Evolutionary conservation across 306 rosid species (phyloP), one percentile per base, ranked within the genome.

Genomic region (Clitoria ternatea): DNA sequence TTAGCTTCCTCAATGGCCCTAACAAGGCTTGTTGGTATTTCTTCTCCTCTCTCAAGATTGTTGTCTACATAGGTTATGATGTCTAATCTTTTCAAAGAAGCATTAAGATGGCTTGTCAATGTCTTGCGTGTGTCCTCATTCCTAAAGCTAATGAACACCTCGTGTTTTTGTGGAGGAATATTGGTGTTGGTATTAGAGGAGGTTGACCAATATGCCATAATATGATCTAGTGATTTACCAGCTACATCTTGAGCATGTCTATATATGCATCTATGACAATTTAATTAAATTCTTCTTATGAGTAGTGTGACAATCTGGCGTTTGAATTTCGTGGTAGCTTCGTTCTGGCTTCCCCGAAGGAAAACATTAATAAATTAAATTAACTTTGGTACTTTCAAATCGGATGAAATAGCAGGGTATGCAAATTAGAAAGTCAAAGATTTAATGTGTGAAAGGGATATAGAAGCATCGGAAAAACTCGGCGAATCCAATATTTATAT

Each of bases 51-150:
- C 8, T 72, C 54, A 13, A 81, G 73, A 19, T 81, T 72, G 18
- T 27, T 11, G 27, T 81, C 85, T 61, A 59, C 19, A 37, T 76
- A 81, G 14, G 79, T 77, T 49, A 4, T 45, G 14, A 81, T 72
- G 8, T 72, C 30, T 4, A 60, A n/a, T 36, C 85, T 72, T 14
- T 13, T n/a, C 10, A 81, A 27, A 35, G 85, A 79, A 61, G 37
- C 76, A 30, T 60, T 24, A 6, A 81, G 76, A 81, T 81, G 85
- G 77, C 85, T 72, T 26, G 79, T 77, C 73, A 81, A 67, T 0
- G 45, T 62, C 1, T 65, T 66, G n/a, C 73, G 59, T 0, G 82
- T 72, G 52, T 81, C 82, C 30, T 81, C 82, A 14, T 76, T 36
- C 42, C 76, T 77, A 14, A 72, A 81, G 39, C 82, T 59, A 2